A percentile compares a stretch with the other conserved stretches of the same genome.
phyloP scores from a whole-genome alignment of 2,329 filamentous ascomycete genomes.

The Leptosphaerulina australis region DNA sequence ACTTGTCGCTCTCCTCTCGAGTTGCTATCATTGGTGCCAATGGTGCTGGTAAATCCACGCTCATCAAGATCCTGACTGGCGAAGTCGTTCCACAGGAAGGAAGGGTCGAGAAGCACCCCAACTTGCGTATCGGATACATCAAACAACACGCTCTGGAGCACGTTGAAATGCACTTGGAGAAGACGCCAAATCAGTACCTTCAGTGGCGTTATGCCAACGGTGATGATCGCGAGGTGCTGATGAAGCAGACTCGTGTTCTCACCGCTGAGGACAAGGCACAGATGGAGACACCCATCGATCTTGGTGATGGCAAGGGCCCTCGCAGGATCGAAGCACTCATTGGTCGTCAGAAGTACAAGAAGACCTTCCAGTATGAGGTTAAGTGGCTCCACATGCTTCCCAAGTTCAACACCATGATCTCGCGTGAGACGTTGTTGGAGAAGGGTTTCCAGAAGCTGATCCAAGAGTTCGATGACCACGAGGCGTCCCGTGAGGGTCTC shows the following conservation, averaged over 20 bases:
- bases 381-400: slow-evolving; percentile 91
- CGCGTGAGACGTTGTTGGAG: slow-evolving; percentile 85
- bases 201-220: slow-evolving; percentile 98
- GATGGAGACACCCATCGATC: slow-evolving; percentile 87
- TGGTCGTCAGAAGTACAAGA: slow-evolving; percentile 98
- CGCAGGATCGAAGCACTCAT: slow-evolving; percentile 86
- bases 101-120: slow-evolving; percentile 97
- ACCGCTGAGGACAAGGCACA: slow-evolving; percentile 84
- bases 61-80: slow-evolving; percentile 96
- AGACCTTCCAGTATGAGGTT: slow-evolving; percentile 97
- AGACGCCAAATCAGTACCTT: slow-evolving; percentile 98
- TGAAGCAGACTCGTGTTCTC: slow-evolving; percentile 95
- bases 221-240: slow-evolving; percentile 92
- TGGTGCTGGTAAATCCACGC: slow-evolving; percentile 95
- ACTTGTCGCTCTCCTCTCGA: slow-evolving; percentile 85
- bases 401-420: slow-evolving; percentile 92
- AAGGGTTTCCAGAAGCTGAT: slow-evolving; percentile 91
- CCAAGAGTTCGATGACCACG: slow-evolving; percentile 98
- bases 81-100: slow-evolving; percentile 83
- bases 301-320: slow-evolving; percentile 79
- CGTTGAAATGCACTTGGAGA: slow-evolving; percentile 99
- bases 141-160: slow-evolving; percentile 99
- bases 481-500: slow-evolving; percentile 96
- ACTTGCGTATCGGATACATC: slow-evolving; percentile 98
- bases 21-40: slow-evolving; percentile 97